Conservation (phyloP, 2,329 filamentous ascomycete genomes). For the Aspergillus piperis region DNA sequence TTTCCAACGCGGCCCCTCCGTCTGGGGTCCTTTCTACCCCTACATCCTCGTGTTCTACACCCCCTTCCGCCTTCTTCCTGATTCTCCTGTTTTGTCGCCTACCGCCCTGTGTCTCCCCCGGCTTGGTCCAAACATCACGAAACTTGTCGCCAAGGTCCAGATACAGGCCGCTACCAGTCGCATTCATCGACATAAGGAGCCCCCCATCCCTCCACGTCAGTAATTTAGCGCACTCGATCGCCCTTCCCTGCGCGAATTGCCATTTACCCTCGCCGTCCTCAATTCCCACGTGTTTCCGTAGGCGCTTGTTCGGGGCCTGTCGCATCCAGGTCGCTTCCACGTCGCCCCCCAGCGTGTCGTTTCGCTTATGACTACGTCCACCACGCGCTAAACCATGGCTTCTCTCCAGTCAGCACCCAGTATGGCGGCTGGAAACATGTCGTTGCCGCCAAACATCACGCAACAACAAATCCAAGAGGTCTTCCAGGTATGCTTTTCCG, state of each 20-base stretch:
- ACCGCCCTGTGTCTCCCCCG: conserved; percentile 23
- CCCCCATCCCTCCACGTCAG: conserved; percentile 23
- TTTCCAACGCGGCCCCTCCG: conserved; percentile 30
- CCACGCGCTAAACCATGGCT: conserved; percentile 63
- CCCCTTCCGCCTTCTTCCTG: conserved; percentile 19
- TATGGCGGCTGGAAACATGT: conserved; percentile 65
- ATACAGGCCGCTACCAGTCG: conserved; percentile 27
- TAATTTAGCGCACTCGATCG: conserved; percentile 25
- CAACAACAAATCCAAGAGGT: conserved; percentile 77
- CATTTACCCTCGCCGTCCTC: conserved; percentile 17
- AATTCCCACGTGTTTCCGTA: conserved; percentile 23
- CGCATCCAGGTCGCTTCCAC: conserved; percentile 19
- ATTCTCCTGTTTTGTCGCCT: conserved; percentile 24
- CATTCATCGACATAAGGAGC: conserved; percentile 27
- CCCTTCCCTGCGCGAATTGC: conserved; percentile 27
- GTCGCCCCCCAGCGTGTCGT: conserved; percentile 16
- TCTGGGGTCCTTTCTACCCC: conserved; percentile 23
- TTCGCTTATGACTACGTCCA: conserved; percentile 35
- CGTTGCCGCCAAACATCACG: conserved; percentile 67
- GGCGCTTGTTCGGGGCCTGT: conserved; percentile 24
- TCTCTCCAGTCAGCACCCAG: conserved; percentile 73
- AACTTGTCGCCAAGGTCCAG: conserved; percentile 37
- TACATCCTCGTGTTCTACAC: conserved; percentile 21
- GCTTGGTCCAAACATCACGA: conserved; percentile 34
- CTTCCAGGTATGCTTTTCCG: conserved; percentile 48